Conservation (phyloP, 2,329 filamentous ascomycete species). For the Fusarium oligoseptatum region DNA sequence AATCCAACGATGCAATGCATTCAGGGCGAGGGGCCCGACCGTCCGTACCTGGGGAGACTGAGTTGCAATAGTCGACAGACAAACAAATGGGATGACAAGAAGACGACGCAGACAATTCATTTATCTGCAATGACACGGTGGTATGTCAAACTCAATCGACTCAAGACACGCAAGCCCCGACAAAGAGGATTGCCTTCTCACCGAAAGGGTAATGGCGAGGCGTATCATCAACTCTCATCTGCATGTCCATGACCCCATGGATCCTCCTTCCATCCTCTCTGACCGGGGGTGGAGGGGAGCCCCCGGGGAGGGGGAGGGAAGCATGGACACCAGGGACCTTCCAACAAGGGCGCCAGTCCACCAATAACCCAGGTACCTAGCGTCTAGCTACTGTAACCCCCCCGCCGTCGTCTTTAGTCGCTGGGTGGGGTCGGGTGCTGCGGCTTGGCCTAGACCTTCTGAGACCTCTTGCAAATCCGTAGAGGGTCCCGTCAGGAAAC, state of each 20-base stretch:
- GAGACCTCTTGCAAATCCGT: conserved; percentile 21
- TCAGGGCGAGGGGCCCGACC: background rate
- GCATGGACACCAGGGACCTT: conserved; percentile 32
- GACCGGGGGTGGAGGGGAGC: background rate
- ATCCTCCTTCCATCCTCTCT: conserved; percentile 5
- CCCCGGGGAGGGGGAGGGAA: background rate
- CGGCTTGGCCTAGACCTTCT: conserved; percentile 38
- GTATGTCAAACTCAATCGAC: background rate
- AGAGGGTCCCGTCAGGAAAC: background rate
- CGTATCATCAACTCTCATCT: conserved; percentile 18
- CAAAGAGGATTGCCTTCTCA: background rate
- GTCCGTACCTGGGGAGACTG: background rate
- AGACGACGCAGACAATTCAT: background rate
- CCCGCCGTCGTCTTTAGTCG: conserved; percentile 28
- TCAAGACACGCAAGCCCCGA: background rate
- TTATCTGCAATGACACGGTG: background rate
- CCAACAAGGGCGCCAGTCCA: conserved; percentile 35
- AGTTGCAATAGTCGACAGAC: background rate
- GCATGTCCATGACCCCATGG: conserved; percentile 15
- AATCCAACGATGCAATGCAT: background rate
- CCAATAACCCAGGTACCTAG: conserved; percentile 41
- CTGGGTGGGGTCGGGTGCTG: conserved; percentile 29
- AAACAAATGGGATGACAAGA: background rate
- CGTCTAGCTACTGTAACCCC: conserved; percentile 28
- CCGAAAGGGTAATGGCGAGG: conserved; percentile 5